Conservation (phyloP, 768 basidiomycete species). For the Termitomyces sp. region DNA sequence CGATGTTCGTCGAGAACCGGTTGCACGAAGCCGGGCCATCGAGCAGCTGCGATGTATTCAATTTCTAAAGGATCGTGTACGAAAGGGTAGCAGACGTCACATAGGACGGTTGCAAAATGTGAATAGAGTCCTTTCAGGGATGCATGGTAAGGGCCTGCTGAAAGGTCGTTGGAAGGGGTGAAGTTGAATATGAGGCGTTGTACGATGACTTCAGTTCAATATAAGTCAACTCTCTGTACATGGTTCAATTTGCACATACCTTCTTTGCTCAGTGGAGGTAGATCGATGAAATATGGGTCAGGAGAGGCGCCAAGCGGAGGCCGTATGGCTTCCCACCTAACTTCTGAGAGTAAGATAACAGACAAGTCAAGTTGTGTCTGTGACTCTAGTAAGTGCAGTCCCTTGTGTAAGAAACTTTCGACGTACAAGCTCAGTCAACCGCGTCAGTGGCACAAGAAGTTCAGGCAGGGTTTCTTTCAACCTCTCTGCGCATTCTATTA, state of each 20-base stretch:
- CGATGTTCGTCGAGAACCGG: conserved; percentile 57
- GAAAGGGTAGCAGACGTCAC: conserved; percentile 60
- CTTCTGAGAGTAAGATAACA: conserved; percentile 61
- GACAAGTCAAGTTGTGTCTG: conserved; percentile 60
- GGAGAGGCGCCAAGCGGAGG: conserved; percentile 67
- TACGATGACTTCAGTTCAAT: conserved; percentile 24
- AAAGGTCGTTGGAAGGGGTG: background rate
- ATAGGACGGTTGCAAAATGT: conserved; percentile 60
- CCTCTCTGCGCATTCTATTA: conserved; percentile 67
- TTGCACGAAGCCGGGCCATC: conserved; percentile 78
- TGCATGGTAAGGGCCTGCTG: conserved; percentile 44
- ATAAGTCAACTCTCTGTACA: conserved; percentile 2
- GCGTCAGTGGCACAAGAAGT: conserved; percentile 64
- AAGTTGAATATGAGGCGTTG: conserved; percentile 25
- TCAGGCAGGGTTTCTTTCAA: conserved; percentile 62
- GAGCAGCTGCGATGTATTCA: conserved; percentile 70
- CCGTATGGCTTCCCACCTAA: conserved; percentile 71
- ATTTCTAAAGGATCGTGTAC: conserved; percentile 68
- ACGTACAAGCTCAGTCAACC: conserved; percentile 69
- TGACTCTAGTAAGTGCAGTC: conserved; percentile 3
- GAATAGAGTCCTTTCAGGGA: conserved; percentile 55
- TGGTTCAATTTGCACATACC: conserved; percentile 33
- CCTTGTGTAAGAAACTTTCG: background rate
- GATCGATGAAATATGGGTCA: conserved; percentile 67
- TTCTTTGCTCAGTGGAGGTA: conserved; percentile 52